These are phyloP conservation scores for Penicillium sp. DNA, from an alignment of 2,329 filamentous ascomycete genomes.

Conservation along the genomic window DNA sequence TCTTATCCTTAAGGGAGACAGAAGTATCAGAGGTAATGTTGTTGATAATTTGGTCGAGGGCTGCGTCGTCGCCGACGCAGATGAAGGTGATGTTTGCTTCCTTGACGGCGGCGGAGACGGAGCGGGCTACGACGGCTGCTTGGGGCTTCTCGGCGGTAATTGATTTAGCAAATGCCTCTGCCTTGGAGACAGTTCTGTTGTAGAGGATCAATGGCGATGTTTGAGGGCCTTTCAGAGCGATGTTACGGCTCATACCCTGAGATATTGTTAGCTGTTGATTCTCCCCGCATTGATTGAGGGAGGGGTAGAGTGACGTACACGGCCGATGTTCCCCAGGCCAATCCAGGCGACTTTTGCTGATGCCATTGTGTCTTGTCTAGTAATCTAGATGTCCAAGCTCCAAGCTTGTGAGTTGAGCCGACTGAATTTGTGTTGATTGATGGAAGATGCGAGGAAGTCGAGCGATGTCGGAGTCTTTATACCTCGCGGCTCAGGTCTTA, in stretches of 20 bases:
- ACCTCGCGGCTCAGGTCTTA: slow-evolving; percentile 11
- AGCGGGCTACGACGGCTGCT: slow-evolving; percentile 63
- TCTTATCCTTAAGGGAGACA: slow-evolving; percentile 67
- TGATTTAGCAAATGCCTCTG: slow-evolving; percentile 65
- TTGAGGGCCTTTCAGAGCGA: slow-evolving; percentile 76
- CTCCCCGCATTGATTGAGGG: neutral
- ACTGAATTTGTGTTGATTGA: neutral
- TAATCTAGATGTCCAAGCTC: neutral
- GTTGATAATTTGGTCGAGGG: slow-evolving; percentile 67
- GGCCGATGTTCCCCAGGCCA: slow-evolving; percentile 86
- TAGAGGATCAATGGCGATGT: slow-evolving; percentile 75
- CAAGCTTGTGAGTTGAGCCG: neutral
- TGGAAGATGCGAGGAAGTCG: neutral
- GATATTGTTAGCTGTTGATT: slow-evolving; percentile 15
- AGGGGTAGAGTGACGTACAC: slow-evolving; percentile 56
- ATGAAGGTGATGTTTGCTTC: slow-evolving; percentile 79
- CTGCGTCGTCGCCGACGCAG: slow-evolving; percentile 78
- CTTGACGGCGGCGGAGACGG: slow-evolving; percentile 68
- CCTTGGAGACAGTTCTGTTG: slow-evolving; percentile 74
- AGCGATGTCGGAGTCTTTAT: neutral
- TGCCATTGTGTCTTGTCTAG: slow-evolving; percentile 27
- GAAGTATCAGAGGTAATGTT: slow-evolving; percentile 55
- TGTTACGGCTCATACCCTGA: slow-evolving; percentile 82
- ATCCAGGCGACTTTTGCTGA: slow-evolving; percentile 71
- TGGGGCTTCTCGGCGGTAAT: slow-evolving; percentile 61